Base-by-base conservation (phyloP, 768 basidiomycete species). In the Gymnopilus dilepis region DNA sequence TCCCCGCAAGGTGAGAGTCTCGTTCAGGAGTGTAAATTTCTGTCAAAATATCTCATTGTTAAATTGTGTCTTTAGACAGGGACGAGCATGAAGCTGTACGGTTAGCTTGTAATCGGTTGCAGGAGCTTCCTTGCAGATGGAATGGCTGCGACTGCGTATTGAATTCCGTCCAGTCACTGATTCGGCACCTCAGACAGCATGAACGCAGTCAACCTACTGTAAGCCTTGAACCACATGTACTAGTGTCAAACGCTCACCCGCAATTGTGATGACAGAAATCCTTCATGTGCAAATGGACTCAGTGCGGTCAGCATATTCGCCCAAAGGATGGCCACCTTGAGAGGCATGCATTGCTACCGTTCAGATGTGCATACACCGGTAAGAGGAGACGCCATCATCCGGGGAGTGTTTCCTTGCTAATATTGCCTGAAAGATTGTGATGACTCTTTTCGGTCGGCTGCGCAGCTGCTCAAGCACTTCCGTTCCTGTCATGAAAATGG, bases 41-140 rank as follows among this genome's bases (percentile, higher is more conserved):
- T 24, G 22, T 50, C 6, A 28, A 30, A 8, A 11, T 15, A 22
- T 13, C 6, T 21, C 11, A 59, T 47, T 56, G 61, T 64, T 63
- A 34, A 58, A 34, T 56, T 52, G 67, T 66, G 69, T 70, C 51
- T 43, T 67, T 72, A 83, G 86, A 82, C 65, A 72, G 71, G 40
- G 72, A 64, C 63, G 84, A 85, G 67, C 77, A 72, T 56, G 72
- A 77, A 42, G 78, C 82, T 33, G 73, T 86, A 61, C 69, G 77
- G 56, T 69, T 84, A 59, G 80, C 87, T 56, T 82, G 78, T 60
- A 77, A 78, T 7, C 77, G 84, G 61, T 62, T 89, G 56, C 76
- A 75, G 56, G 76, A 78, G 62, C 70, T 76, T 43, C 74, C 71
- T 11, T 92, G 90, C 73, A 78, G 77, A 69, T 92, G 90, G 90